Evolutionary conservation across 345 rosid genomes (phyloP), one percentile per base, ranked within the genome.

Genomic region (Bruguiera gymnorhiza): DNA sequence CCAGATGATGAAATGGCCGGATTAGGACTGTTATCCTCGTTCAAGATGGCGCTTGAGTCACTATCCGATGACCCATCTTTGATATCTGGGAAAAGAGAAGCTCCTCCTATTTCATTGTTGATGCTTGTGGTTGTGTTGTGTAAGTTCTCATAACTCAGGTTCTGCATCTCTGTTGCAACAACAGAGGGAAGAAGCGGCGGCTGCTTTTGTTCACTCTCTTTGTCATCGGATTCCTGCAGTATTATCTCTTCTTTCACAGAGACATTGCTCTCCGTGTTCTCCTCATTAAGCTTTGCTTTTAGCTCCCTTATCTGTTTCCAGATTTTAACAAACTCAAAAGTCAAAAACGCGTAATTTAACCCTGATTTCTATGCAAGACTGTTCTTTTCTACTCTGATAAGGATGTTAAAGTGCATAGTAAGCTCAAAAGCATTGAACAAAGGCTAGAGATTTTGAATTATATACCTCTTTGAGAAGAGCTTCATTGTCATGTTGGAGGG

Each of bases 61-160:
- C 98, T 91, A 39, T 92, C 98, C 0, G 98, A 89, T 1, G 95
- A 89, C 66, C 95, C 97, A 24, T 87, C 96, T 73, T 82, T 82
- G 70, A 78, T 63, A 68, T 84, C 89, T 0, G 87, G 82, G 74
- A 85, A 87, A 20, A 87, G 70, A 16, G 74, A 63, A 55, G 73
- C 70, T 5, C 62, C 76, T 2, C 26, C 62, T 39, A 62, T 68
- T 18, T 55, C 58, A 26, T 67, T 69, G 72, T 20, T 62, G 52
- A 60, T 80, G 52, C 60, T 56, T 4, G 26, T 56, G 16, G 31
- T 24, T 56, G 60, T 56, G 60, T 30, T 21, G 60, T 78, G 78
- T 66, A 83, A 83, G 73, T 78, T 82, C 46, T 85, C 81, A 51
- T 73, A 86, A 69, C 75, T 84, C 62, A 90, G 72, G 21, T 78